phyloP scores from a whole-genome alignment of 169 alveolate genomes.

The Plasmodium inui region DNA sequence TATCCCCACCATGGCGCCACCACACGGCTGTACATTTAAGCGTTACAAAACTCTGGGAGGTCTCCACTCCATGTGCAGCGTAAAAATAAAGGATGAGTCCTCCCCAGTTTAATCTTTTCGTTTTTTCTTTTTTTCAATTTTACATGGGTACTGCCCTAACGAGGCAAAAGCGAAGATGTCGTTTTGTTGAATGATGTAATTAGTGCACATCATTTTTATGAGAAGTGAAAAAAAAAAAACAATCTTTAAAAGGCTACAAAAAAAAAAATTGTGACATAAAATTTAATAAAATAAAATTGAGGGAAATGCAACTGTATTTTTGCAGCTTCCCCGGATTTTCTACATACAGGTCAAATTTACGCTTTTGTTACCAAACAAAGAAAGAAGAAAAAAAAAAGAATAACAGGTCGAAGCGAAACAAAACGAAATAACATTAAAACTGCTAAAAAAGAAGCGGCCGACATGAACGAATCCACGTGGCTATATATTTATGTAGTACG shows the following conservation, averaged over 20 bases:
- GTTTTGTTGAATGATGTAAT: not conserved
- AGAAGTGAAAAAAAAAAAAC: not conserved
- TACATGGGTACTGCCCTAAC: not conserved
- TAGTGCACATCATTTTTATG: not conserved
- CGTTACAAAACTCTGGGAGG: not conserved
- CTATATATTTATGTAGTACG: not conserved
- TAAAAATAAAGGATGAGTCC: not conserved
- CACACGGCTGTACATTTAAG: not conserved
- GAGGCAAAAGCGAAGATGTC: not conserved
- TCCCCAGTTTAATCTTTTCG: not conserved
- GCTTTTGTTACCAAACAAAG: not conserved
- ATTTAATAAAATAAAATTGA: not conserved
- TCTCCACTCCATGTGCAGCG: not conserved
- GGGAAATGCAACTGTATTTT: not conserved
- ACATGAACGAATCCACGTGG: not conserved
- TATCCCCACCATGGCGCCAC: not conserved
- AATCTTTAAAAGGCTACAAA: slow-evolving; percentile 1
- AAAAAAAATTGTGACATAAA: not conserved
- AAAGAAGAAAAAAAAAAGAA: not conserved
- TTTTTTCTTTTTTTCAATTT: not conserved
- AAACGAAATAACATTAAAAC: not conserved
- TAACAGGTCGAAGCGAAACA: no score
- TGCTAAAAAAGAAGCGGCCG: not conserved
- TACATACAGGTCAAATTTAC: not conserved
- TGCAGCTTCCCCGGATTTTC: not conserved